Base-by-base conservation (phyloP, 2,329 filamentous ascomycete species). In the Aureobasidium musti region DNA sequence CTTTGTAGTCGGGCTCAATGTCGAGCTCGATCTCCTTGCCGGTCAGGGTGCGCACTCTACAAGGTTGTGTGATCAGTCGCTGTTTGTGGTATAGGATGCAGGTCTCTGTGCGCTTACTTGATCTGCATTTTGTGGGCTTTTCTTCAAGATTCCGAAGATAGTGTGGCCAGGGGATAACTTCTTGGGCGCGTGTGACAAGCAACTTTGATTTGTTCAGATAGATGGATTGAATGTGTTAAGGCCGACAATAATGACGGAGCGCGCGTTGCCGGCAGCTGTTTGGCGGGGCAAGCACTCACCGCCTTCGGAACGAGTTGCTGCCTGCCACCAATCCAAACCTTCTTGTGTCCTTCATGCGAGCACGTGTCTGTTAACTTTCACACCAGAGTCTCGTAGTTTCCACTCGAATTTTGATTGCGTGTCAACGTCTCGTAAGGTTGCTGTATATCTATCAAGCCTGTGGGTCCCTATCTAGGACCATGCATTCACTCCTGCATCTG, bases 11-110 rank as follows among this genome's bases (percentile, higher is more conserved):
- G 63, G 87, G 84, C 83, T 98, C 95, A 77, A 99, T 96, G 77
- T 98, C 93, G 74, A 99, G 88, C 84, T 98, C 94, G 78, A 98
- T 98, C 82, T 99, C 92, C 84, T 98, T 98, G 76, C 95, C 95
- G 70, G 95, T 98, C 71, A 99, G 88, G 70, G 95, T 99, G 77
- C 95, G 91, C 77, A 99, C 94, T 85, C 94, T 99, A 68, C 50
- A 49, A 11, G 61, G 14, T 19, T 5, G 1, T 43, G 35, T 23
- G 52, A 37, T 69, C 53, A 68, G 68, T 28, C 52, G 17, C 41
- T 45, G 57, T 6, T 54, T 37, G 49, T n/a, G 37, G 28, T 49
- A 23, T 23, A 17, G 37, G 26, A 41, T 49, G 17, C 10, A 5
- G 6, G 39, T 28, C n/a, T 41, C 17, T 35, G 1, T 21, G 57